Evolutionary conservation across 208 protist species (phyloP).

Genomic region (Blastocrithidia nonstop): DNA sequence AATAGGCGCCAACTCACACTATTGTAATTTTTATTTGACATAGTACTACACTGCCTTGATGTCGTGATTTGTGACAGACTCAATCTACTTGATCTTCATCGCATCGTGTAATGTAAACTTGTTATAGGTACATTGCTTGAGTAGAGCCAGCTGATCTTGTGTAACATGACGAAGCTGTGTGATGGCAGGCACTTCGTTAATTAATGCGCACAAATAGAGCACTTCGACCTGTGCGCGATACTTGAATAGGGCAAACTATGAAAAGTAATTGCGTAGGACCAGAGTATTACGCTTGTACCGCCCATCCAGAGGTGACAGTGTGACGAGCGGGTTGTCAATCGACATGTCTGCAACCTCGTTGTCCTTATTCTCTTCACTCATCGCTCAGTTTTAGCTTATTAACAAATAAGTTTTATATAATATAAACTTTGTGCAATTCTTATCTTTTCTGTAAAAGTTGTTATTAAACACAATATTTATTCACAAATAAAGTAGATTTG

Average conservation of each 20-base stretch:
- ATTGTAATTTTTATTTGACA: slow-evolving; percentile 83
- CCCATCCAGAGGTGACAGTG: slow-evolving; percentile 89
- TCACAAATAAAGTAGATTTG: too few relatives aligned
- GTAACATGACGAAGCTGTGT: slow-evolving; percentile 32
- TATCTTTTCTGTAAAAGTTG: not conserved
- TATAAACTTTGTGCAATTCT: not conserved
- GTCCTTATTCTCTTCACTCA: slow-evolving; percentile 9
- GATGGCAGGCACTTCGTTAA: slow-evolving; percentile 34
- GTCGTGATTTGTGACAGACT: slow-evolving; percentile 92
- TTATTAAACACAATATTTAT: too few relatives aligned
- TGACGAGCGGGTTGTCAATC: slow-evolving; percentile 42
- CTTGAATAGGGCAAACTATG: slow-evolving; percentile 84
- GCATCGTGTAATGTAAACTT: slow-evolving; percentile 75
- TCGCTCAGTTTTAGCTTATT: not conserved
- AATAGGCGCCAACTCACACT: slow-evolving; percentile 34
- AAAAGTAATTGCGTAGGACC: slow-evolving; percentile 79
- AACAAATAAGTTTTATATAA: not conserved
- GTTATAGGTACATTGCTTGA: slow-evolving; percentile 37
- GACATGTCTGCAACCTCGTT: slow-evolving; percentile 13
- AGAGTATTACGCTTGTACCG: slow-evolving; percentile 71
- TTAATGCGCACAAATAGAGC: slow-evolving; percentile 78
- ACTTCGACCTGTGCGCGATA: slow-evolving; percentile 88
- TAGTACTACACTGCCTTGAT: slow-evolving; percentile 96
- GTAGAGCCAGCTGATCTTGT: slow-evolving; percentile 23
- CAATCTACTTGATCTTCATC: slow-evolving; percentile 82